A percentile compares a stretch with the other conserved stretches of the same genome.
Evolutionary conservation across 2,329 filamentous ascomycete genomes (phyloP).

Genomic region (Aspergillus aculeatus): DNA sequence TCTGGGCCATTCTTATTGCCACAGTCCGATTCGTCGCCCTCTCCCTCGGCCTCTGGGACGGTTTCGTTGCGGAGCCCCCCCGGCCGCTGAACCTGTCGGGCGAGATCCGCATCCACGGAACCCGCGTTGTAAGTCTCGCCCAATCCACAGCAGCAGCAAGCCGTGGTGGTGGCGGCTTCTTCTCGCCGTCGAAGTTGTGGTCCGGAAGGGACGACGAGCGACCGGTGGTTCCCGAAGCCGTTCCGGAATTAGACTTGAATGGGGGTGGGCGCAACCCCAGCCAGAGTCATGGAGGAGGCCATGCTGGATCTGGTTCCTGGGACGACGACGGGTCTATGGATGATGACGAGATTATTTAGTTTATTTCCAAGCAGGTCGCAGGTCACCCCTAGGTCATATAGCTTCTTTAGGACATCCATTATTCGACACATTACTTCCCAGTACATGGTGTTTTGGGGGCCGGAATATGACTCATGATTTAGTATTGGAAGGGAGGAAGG

Average conservation of each 20-base stretch:
- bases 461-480: too few species aligned
- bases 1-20: slow-evolving; percentile 32
- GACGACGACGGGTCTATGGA: slow-evolving; percentile 29
- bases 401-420: too few species aligned
- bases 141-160: slow-evolving; percentile 16
- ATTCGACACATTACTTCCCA: too few species aligned
- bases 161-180: slow-evolving; percentile 7
- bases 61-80: slow-evolving; percentile 41
- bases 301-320: slow-evolving; percentile 14
- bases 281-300: slow-evolving; percentile 4
- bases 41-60: slow-evolving; percentile 43
- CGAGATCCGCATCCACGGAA: slow-evolving; percentile 33
- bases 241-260: slow-evolving; percentile 11
- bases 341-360: slow-evolving; percentile 33
- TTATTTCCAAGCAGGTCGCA: background rate
- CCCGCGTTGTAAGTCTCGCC: slow-evolving; percentile 17
- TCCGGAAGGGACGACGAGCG: slow-evolving; percentile 1
- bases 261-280: background rate
- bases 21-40: slow-evolving; percentile 34
- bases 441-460: background rate
- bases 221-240: slow-evolving; percentile 2
- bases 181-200: slow-evolving; percentile 10
- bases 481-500: too few species aligned
- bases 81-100: slow-evolving; percentile 27
- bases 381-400: background rate